Evolutionary conservation across 208 protist genomes (phyloP), one percentile per base, ranked within the genome.

Genomic region (Crithidia acanthocephali): DNA sequence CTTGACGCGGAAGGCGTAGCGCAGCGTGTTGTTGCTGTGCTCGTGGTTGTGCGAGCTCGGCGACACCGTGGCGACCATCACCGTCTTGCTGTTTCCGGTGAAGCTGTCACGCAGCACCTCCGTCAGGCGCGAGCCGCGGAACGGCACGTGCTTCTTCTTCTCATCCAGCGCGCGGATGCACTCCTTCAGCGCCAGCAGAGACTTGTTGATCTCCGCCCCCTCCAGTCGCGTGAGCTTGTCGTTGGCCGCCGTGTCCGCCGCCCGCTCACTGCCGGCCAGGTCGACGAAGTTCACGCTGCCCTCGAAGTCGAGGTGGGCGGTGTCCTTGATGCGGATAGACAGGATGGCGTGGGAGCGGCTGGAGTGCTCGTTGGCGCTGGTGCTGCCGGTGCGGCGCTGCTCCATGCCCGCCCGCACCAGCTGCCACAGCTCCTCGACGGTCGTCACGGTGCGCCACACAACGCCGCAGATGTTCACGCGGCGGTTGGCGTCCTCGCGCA

Each of bases 191-290:
- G 98, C 98, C 18, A 99, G 86, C 33, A 99, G 86, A 16, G 93
- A 98, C 80, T 99, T 99, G 83, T 99, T 99, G 76, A 99, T 99
- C 63, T 99, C 97, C n/a, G 98, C 97, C 2, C 97, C 97, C 79
- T 99, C 97, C 79, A 99, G 90, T 22, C 96, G 88, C 35, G 96
- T 99, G 53, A 96, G 86, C 32, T 86, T 77, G 76, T 98, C 94
- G 25, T 81, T 87, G 40, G 93, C 71, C 8, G 71, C 75, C 0
- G 98, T 99, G 76, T 99, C 98, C 0, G 90, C 91, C 4, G 88
- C 96, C 48, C 98, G 74, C 81, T 99, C 99, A 56, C 86, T 98
- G 16, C 99, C 99, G 13, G 99, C 99, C 9, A 99, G 79, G 77
- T 99, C 99, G 37, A 99, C 99, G 69, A 99, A 98, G 50, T 96